These are phyloP conservation scores for Xylariaceae sp. DNA, from an alignment of 2,329 filamentous ascomycete species.

Conservation along the genomic window DNA sequence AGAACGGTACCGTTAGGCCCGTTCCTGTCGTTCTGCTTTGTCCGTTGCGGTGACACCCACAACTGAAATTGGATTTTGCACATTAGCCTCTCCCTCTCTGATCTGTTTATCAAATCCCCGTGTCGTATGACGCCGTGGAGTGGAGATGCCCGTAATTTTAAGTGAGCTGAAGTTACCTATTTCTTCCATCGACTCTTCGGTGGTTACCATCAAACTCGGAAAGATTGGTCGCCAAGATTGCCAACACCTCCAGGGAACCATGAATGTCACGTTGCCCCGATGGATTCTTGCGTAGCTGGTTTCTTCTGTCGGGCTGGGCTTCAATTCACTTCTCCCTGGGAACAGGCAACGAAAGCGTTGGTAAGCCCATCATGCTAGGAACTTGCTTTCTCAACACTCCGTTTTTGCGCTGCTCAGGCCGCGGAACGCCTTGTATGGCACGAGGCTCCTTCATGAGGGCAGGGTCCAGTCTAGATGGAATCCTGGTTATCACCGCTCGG, in stretches of 20 bases:
- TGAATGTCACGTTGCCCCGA: neutral
- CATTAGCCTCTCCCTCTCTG: neutral
- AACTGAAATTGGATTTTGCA: neutral
- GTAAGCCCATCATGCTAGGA: conserved; percentile 34
- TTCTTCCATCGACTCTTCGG: neutral
- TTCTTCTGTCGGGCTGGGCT: neutral
- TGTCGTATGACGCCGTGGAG: neutral
- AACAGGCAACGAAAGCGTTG: conserved; percentile 28
- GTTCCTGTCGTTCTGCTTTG: neutral
- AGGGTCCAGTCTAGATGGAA: conserved; percentile 79
- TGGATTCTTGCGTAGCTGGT: neutral
- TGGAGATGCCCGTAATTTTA: neutral
- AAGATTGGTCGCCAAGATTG: neutral
- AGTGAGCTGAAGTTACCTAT: neutral
- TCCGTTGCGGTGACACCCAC: neutral
- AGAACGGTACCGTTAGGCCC: neutral
- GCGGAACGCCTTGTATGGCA: conserved; percentile 81
- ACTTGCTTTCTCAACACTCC: conserved; percentile 56
- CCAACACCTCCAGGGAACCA: neutral
- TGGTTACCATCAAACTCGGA: neutral
- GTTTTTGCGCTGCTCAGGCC: conserved; percentile 49
- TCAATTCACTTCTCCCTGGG: conserved; percentile 12
- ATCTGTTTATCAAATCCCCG: neutral
- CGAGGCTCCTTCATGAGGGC: conserved; percentile 88
- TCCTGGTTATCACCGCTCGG: conserved; percentile 55